Base-by-base conservation (phyloP, 192 early-diverging fungal species). In the Phycomyces blakesleeanus region DNA sequence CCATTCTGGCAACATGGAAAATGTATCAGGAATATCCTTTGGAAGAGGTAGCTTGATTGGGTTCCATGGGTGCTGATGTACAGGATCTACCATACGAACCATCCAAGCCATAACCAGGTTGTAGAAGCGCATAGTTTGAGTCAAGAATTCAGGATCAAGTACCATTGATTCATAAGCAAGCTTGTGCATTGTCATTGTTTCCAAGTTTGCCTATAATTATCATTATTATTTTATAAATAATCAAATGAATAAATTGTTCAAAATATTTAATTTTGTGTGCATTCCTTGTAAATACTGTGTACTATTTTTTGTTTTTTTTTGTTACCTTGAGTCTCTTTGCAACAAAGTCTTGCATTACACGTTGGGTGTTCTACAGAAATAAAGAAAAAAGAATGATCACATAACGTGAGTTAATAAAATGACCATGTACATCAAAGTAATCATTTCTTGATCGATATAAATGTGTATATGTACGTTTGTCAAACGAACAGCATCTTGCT, bases 61-160 rank as follows among this genome's bases (percentile, higher is more conserved):
- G 5, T 55, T 63, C 53, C 63, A 67, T n/a, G 82, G 82, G 57
- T 85, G 75, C n/a, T 68, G 39, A 16, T 64, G 62, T 3, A 71
- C 72, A 14, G 74, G 77, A 63, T 92, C 90, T 0, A 89, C 81
- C 47, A 89, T 79, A 24, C 91, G 85, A 21, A 98, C 66, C 51
- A 96, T 60, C 84, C 92, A 96, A 29, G 88, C 83, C 88, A 97
- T 96, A 9, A 84, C 85, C n/a, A 97, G 72, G 55, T 92, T 87
- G 61, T 93, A 96, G 61, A 97, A 98, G 44, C 85, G 77, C 63
- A 93, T 68, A 0, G 79, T 78, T 44, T 82, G 77, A 8, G 73
- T 76, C 29, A 98, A 67, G 9, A 84, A 76, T n/a, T 75, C 73
- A 5, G 83, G 85, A 66, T 97, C 91, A 55, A 93, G 67, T 14